Base-by-base conservation (phyloP, 345 rosid genomes). In the Physaria fendleri region DNA sequence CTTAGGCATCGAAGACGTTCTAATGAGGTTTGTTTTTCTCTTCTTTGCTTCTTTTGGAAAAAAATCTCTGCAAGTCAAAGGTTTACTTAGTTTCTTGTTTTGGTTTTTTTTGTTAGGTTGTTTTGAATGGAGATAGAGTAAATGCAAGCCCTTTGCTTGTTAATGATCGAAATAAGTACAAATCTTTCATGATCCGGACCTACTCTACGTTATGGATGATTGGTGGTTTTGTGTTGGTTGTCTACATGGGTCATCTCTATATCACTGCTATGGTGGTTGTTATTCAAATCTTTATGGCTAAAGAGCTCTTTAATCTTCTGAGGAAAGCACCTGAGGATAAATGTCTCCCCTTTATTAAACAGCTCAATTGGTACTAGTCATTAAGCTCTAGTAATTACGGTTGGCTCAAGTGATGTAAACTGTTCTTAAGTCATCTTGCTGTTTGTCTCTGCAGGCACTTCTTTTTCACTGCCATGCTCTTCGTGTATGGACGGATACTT, bases 391-490 rank as follows among this genome's bases (percentile, higher is more conserved):
- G n/a, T n/a, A n/a, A n/a, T n/a, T n/a, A n/a, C n/a, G n/a, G n/a
- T n/a, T n/a, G n/a, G 49, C 14, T 55, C 18, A 47, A n/a, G 69
- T 8, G 66, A 22, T 25, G 18, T 56, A 8, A 30, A n/a, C 2
- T 28, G 16, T 53, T 68, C 1, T 27, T 4, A 41, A 39, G 49
- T 6, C 5, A 37, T 48, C 4, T 46, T 34, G 47, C 28, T 27
- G 56, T 51, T 18, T 17, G 15, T 52, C 56, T 54, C 16, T 76
- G 71, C 39, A 89, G 98, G 99, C 86, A 89, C 70, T 93, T 93
- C 77, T 89, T 93, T 85, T 89, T 93, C 81, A 87, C 97, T 37
- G 95, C 86, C 16, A 93, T 93, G 99, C 74, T 89, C 43, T 93
- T 89, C 65, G 94, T 93, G 4, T 93, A 89, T 66, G 99, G 99